phyloP scores from a whole-genome alignment of 768 basidiomycete genomes.

The Aureoboletus auriporus region DNA sequence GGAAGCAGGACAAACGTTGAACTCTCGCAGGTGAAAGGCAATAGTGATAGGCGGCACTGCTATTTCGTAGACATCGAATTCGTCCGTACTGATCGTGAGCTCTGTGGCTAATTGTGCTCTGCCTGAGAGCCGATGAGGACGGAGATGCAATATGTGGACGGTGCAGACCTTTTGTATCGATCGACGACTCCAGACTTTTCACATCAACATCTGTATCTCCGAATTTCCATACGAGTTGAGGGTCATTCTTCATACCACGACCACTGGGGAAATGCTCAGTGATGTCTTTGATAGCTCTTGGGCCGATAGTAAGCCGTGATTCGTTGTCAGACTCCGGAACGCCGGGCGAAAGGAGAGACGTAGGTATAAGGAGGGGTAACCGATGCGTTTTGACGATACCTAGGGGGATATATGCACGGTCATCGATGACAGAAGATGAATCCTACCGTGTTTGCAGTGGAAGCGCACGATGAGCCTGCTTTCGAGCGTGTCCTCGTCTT shows the following conservation, averaged over 20 bases:
- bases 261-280: constrained; percentile 76
- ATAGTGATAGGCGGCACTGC: constrained; percentile 60
- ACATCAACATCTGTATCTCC: constrained; percentile 62
- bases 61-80: constrained; percentile 77
- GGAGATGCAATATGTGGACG: neutral
- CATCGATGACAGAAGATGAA: neutral
- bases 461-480: constrained; percentile 68
- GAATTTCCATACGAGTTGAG: constrained; percentile 82
- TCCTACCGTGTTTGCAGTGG: constrained; percentile 78
- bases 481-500: constrained; percentile 56
- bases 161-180: constrained; percentile 57
- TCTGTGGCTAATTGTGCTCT: constrained; percentile 69
- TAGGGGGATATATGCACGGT: constrained; percentile 26
- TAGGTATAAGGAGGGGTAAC: constrained; percentile 55
- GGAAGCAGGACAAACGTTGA: constrained; percentile 50
- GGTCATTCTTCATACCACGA: constrained; percentile 63
- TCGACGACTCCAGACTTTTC: constrained; percentile 61
- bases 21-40: constrained; percentile 79
- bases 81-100: constrained; percentile 69
- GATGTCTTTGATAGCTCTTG: constrained; percentile 69
- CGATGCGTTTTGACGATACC: constrained; percentile 83
- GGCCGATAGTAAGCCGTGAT: constrained; percentile 68
- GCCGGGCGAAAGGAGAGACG: constrained; percentile 61
- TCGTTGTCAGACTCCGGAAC: constrained; percentile 54
- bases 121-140: constrained; percentile 34